Base-by-base conservation (phyloP, 805 yeast genomes). In the Monosporozyma aerobia region DNA sequence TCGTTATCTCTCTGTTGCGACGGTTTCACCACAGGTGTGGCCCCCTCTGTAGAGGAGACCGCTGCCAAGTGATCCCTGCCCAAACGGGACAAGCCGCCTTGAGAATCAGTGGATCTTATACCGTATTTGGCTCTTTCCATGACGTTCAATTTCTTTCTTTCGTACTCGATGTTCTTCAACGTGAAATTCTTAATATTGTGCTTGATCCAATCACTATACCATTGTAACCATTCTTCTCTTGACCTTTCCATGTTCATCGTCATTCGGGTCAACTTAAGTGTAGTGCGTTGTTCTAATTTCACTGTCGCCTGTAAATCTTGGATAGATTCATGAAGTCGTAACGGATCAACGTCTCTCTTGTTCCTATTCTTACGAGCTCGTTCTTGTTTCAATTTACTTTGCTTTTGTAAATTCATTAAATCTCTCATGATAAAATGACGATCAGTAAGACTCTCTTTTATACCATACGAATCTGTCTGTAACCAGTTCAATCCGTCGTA, bases 371-470 rank as follows among this genome's bases (percentile, higher is more conserved):
- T 82, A 44, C 79, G 71, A 1, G 95, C 95, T 4, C 79, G 76
- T 48, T 80, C 78, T 61, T 87, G 95, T 61, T 81, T 85, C 32
- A 78, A 70, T 59, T 78, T 81, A 1, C 96, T 81, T 53, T 75
- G 80, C 7, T 82, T 80, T 66, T 90, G 95, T 1, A 97, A 90
- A 63, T 80, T 85, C 33, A 79, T 62, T 50, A 89, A 73, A 58
- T 94, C 99, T 51, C 97, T 78, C 96, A 94, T 94, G 40, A 92
- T 70, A 53, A 94, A 74, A 67, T 94, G 96, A 54, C 99, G 77
- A 69, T 92, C 90, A 0, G 99, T 94, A 51, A 94, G 73, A 0
- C 96, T 85, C 69, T 94, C 99, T 68, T 94, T 94, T 53, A 90
- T 85, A 53, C 85, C 83, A 67, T 84, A 94, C 14, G 94, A 84